phyloP scores from a whole-genome alignment of 768 basidiomycete genomes.

The Podaxis sp. region DNA sequence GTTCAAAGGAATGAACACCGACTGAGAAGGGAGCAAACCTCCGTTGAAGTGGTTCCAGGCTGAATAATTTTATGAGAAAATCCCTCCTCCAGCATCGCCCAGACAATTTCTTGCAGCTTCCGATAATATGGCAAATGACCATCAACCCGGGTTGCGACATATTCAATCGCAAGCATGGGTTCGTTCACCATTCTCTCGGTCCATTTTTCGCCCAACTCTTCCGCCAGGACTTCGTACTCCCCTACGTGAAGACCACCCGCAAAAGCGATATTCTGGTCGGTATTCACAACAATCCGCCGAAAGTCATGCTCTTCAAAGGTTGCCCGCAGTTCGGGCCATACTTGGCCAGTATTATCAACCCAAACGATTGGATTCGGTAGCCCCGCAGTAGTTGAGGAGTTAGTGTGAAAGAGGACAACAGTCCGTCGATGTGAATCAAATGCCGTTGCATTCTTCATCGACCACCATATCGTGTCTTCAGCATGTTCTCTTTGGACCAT shows the following conservation, averaged over 20 bases:
- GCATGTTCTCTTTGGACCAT: constrained; percentile 51
- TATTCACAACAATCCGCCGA: constrained; percentile 44
- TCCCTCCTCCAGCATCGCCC: constrained; percentile 54
- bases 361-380: constrained; percentile 44
- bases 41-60: constrained; percentile 45
- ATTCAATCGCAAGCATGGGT: constrained; percentile 50
- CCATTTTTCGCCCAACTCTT: constrained; percentile 42
- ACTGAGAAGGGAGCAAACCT: constrained; percentile 27
- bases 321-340: constrained; percentile 45
- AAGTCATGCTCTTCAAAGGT: constrained; percentile 37
- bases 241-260: constrained; percentile 51
- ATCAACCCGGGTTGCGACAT: constrained; percentile 40
- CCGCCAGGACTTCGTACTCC: constrained; percentile 37
- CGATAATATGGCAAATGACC: constrained; percentile 45
- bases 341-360: constrained; percentile 49
- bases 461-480: constrained; percentile 55
- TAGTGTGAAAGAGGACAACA: constrained; percentile 48
- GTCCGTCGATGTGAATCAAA: constrained; percentile 50
- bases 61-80: constrained; percentile 43
- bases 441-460: constrained; percentile 47
- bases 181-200: constrained; percentile 37
- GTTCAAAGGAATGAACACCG: background rate
- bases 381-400: constrained; percentile 34
- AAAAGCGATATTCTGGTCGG: constrained; percentile 46
- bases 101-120: constrained; percentile 47